These are phyloP conservation scores for Yueomyces sp. DNA, from an alignment of 1,139 yeast species.

Conservation along the genomic window DNA sequence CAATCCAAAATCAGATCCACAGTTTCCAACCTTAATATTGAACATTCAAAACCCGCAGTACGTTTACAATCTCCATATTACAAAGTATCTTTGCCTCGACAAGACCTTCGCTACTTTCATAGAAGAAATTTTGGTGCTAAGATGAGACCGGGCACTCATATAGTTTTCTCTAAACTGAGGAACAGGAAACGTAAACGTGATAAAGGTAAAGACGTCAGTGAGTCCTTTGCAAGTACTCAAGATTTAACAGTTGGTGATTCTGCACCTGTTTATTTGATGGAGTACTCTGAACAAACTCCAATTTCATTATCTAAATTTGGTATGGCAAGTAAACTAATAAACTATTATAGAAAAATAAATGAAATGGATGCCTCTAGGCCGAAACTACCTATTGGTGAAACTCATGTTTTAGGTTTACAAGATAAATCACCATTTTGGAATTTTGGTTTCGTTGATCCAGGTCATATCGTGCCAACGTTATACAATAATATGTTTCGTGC, in stretches of 20 bases:
- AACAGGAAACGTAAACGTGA: constrained; percentile 83
- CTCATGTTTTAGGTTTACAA: constrained; percentile 87
- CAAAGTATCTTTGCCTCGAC: constrained; percentile 60
- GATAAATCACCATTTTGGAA: constrained; percentile 98
- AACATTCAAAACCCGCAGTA: constrained; percentile 81
- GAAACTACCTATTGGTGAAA: constrained; percentile 82
- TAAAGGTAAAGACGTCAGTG: constrained; percentile 67
- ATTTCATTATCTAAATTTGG: constrained; percentile 77
- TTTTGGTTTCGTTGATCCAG: constrained; percentile 93
- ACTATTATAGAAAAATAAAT: constrained; percentile 75
- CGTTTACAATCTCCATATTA: constrained; percentile 86
- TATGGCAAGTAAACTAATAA: constrained; percentile 89
- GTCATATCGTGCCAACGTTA: constrained; percentile 83
- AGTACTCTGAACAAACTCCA: constrained; percentile 87
- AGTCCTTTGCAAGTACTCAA: constrained; percentile 54
- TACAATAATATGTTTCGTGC: constrained; percentile 90
- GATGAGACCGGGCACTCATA: constrained; percentile 65
- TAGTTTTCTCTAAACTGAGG: constrained; percentile 66
- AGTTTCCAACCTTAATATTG: constrained; percentile 80
- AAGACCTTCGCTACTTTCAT: constrained; percentile 69
- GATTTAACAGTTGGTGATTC: constrained; percentile 82
- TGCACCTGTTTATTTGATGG: constrained; percentile 65
- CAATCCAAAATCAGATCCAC: constrained; percentile 89
- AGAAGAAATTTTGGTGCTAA: constrained; percentile 49
- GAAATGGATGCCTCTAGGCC: constrained; percentile 84